These are phyloP conservation scores for Sistotremastrum suecicum DNA, from an alignment of 768 basidiomycete genomes.

Conservation along the genomic window DNA sequence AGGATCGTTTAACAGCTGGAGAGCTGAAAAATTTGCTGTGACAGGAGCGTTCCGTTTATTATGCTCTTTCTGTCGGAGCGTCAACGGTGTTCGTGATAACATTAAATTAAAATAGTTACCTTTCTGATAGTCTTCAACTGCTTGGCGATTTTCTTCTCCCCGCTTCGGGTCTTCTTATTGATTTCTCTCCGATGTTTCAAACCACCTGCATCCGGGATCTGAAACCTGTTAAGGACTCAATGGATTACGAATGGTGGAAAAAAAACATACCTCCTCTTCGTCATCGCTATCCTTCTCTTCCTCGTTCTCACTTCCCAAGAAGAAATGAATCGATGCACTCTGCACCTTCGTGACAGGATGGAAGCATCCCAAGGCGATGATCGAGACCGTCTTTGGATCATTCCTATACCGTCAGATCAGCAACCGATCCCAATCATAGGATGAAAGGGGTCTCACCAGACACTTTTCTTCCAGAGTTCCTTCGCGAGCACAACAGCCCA, in stretches of 20 bases:
- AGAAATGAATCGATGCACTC: constrained; percentile 89
- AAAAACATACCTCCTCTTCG: constrained; percentile 33
- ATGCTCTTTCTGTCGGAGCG: constrained; percentile 21
- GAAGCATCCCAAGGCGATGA: constrained; percentile 82
- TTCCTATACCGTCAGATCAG: constrained; percentile 32
- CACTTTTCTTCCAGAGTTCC: constrained; percentile 86
- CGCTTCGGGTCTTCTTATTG: constrained; percentile 83
- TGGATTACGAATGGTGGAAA: constrained; percentile 5
- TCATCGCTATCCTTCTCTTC: constrained; percentile 62
- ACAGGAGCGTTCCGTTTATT: constrained; percentile 11
- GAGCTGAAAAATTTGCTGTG: constrained; percentile 72
- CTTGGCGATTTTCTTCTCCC: constrained; percentile 67
- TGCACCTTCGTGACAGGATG: constrained; percentile 93
- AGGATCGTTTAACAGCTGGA: constrained; percentile 88
- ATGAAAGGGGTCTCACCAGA: constrained; percentile 43
- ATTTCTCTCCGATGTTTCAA: constrained; percentile 81
- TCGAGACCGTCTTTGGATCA: constrained; percentile 85
- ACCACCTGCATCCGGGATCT: constrained; percentile 55
- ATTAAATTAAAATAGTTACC: constrained; percentile 22
- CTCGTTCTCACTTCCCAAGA: constrained; percentile 79
- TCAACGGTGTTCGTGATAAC: background rate
- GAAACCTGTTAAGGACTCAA: background rate
- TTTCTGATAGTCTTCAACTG: constrained; percentile 63
- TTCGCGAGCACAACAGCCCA: constrained; percentile 93
- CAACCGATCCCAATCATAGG: background rate